phyloP scores from a whole-genome alignment of 1,284 basidiomycete species.

The Caloboletus firmus region DNA sequence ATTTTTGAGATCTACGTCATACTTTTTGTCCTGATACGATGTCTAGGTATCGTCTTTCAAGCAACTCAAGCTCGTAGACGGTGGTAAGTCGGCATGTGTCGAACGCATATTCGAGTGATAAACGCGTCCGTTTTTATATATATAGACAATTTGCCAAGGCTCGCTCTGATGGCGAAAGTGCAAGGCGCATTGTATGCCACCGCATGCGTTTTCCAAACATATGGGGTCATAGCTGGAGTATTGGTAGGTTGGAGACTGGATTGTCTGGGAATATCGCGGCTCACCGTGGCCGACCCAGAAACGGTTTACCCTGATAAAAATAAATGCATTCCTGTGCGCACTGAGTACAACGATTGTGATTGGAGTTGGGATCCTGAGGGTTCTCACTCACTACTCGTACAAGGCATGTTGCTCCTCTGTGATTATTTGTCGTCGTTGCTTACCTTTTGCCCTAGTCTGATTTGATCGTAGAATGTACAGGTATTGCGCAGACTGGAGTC shows the following conservation, averaged over 20 bases:
- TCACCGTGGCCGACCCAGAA: constrained; percentile 44
- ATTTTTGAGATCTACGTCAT: neutral
- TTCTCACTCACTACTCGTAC: constrained; percentile 64
- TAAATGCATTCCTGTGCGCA: constrained; percentile 56
- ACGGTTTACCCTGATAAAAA: constrained; percentile 53
- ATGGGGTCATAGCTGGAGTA: constrained; percentile 53
- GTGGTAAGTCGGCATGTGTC: constrained; percentile 39
- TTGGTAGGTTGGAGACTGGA: constrained; percentile 46
- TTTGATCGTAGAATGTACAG: constrained; percentile 27
- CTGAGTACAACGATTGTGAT: constrained; percentile 52
- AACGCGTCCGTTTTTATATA: neutral
- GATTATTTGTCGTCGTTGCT: constrained; percentile 1
- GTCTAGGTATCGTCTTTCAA: constrained; percentile 59
- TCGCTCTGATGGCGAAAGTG: constrained; percentile 60
- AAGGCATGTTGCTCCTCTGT: constrained; percentile 45
- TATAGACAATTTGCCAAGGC: constrained; percentile 48
- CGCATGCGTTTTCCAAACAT: constrained; percentile 55
- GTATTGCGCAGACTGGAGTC: constrained; percentile 19
- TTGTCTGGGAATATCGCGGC: neutral
- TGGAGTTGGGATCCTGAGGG: constrained; percentile 54
- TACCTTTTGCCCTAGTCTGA: constrained; percentile 35
- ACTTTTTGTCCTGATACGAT: neutral
- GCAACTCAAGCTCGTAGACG: constrained; percentile 48
- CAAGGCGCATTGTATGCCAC: constrained; percentile 56
- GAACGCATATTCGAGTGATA: constrained; percentile 8